A percentile compares a stretch with the other conserved stretches of the same genome.
These are phyloP conservation scores for Apocynum venetum DNA, from an alignment of 257 asterid genomes.

Conservation along the genomic window DNA sequence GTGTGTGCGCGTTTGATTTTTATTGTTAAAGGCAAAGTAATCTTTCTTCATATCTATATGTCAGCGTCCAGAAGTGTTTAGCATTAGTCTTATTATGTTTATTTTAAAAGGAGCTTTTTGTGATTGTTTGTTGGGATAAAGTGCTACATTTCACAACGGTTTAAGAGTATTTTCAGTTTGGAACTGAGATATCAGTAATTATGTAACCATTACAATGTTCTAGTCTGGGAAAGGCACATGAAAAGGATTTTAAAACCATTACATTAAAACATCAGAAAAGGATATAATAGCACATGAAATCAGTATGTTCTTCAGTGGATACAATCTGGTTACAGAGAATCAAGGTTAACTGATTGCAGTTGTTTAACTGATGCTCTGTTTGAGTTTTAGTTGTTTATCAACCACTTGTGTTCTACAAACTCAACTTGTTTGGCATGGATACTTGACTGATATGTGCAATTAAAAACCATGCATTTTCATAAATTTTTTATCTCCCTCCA, in stretches of 20 bases:
- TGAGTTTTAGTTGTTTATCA: neutral
- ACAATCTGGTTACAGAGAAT: neutral
- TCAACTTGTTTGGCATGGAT: neutral
- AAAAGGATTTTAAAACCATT: too few relatives aligned
- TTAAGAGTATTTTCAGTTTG: too few relatives aligned
- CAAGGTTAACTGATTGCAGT: neutral
- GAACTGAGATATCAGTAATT: neutral
- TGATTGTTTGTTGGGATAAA: neutral
- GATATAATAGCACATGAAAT: neutral
- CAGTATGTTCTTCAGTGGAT: neutral
- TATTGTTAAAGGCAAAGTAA: neutral
- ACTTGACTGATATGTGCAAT: neutral
- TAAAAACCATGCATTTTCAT: neutral
- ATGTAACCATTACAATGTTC: neutral
- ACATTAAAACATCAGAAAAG: too few relatives aligned
- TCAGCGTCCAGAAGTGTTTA: neutral
- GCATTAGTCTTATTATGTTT: neutral
- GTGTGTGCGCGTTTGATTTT: neutral
- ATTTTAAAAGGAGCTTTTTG: neutral
- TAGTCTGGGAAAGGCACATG: too few relatives aligned
- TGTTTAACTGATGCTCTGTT: neutral
- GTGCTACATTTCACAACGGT: neutral
- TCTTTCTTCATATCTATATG: neutral
- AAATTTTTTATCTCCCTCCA: neutral
- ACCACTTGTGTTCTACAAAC: neutral